These are phyloP conservation scores for Phyllosticta citribraziliensis DNA, from an alignment of 2,329 filamentous ascomycete genomes.

Conservation along the genomic window DNA sequence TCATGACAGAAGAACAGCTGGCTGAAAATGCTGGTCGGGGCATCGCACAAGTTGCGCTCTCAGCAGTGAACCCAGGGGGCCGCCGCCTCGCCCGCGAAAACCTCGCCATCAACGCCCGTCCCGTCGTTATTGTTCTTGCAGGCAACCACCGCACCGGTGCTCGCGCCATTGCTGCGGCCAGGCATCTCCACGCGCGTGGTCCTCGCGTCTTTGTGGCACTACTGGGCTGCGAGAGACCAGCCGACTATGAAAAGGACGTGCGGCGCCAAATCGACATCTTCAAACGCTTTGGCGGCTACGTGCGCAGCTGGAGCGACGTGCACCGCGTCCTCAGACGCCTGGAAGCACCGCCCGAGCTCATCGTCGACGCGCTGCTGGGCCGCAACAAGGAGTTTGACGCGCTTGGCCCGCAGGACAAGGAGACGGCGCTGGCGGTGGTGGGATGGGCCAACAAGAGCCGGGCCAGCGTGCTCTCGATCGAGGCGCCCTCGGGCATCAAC, in stretches of 20 bases:
- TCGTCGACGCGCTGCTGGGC: slow-evolving; percentile 82
- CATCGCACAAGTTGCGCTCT: slow-evolving; percentile 73
- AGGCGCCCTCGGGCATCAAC: slow-evolving; percentile 81
- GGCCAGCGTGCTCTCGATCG: slow-evolving; percentile 74
- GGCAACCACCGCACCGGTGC: slow-evolving; percentile 91
- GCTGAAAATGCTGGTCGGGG: slow-evolving; percentile 84
- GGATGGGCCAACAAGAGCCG: slow-evolving; percentile 88
- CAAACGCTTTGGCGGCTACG: slow-evolving; percentile 68
- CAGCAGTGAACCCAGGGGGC: slow-evolving; percentile 52
- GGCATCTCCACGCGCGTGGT: slow-evolving; percentile 78
- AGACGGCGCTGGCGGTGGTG: slow-evolving; percentile 78
- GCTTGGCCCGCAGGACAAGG: slow-evolving; percentile 70
- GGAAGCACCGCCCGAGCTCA: slow-evolving; percentile 61
- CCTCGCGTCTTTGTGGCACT: slow-evolving; percentile 74
- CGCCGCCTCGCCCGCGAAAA: slow-evolving; percentile 42
- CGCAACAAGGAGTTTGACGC: slow-evolving; percentile 84
- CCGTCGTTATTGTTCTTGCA: slow-evolving; percentile 67
- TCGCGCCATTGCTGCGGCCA: slow-evolving; percentile 72
- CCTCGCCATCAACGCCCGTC: slow-evolving; percentile 33
- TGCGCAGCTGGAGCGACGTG: slow-evolving; percentile 53
- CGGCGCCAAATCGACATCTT: slow-evolving; percentile 76
- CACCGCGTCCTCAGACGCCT: slow-evolving; percentile 43
- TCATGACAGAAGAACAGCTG: slow-evolving; percentile 80
- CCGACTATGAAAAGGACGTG: slow-evolving; percentile 69
- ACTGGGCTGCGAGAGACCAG: slow-evolving; percentile 73